phyloP scores from a whole-genome alignment of 2,329 filamentous ascomycete species.

The Exserohilum turcica region DNA sequence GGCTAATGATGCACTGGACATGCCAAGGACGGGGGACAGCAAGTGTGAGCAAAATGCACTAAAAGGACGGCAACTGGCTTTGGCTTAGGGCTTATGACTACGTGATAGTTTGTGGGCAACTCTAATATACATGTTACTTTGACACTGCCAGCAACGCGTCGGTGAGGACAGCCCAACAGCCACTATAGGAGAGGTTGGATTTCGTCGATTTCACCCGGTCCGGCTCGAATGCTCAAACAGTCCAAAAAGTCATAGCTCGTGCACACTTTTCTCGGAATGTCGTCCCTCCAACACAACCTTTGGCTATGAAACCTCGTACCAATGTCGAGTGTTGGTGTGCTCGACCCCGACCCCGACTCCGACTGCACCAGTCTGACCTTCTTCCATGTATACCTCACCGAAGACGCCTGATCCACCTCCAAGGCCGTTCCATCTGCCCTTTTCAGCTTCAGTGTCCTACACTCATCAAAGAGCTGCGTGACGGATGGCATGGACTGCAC shows the following conservation, averaged over 20 bases:
- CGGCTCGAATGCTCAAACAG: slow-evolving; percentile 17
- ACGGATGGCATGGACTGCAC: too few species aligned
- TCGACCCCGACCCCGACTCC: too few species aligned
- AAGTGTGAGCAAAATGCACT: neutral
- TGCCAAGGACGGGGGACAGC: neutral
- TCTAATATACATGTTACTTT: neutral
- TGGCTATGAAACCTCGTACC: slow-evolving; percentile 17
- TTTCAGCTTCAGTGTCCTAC: slow-evolving; percentile 8
- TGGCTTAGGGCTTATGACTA: neutral
- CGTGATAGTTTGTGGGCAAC: neutral
- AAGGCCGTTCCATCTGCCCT: slow-evolving; percentile 17
- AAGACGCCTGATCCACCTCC: slow-evolving; percentile 13
- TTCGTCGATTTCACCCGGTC: neutral
- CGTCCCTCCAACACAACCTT: slow-evolving; percentile 30
- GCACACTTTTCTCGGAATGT: slow-evolving; percentile 26
- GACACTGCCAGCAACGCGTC: neutral
- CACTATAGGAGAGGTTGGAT: neutral
- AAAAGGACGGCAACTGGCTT: neutral
- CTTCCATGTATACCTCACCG: slow-evolving; percentile 25
- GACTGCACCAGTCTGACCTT: slow-evolving; percentile 15
- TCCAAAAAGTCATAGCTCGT: slow-evolving; percentile 32
- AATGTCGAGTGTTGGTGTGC: too few species aligned
- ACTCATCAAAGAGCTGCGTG: too few species aligned
- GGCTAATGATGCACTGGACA: neutral
- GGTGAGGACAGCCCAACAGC: neutral